Evolutionary conservation across 2,329 filamentous ascomycete genomes (phyloP), one percentile per base, ranked within the genome.

Genomic region (Botrytis byssoidea): DNA sequence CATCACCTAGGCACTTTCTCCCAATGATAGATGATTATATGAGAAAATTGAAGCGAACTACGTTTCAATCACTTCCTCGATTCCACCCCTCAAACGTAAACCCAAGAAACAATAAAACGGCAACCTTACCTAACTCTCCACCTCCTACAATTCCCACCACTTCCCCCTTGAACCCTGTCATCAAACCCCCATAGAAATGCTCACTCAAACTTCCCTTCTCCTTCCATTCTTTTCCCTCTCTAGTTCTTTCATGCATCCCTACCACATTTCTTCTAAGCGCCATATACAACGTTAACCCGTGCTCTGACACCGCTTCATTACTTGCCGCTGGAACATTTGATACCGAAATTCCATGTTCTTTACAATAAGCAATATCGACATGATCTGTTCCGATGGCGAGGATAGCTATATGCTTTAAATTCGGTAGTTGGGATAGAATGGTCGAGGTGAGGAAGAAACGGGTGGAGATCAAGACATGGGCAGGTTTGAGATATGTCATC

Each of bases 271-370:
- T 81, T 59, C 83, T 81, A 35, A 79, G 73, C 6, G 81, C 80
- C 74, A 84, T 79, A 64, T 77, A 81, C 22, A 80, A 65, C 16
- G 76, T 75, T 60, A 81, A 72, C 0, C 77, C 78, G 75, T 80
- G 80, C 59, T 81, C 80, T 77, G 81, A 80, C 1, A 84, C 83
- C 16, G 80, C 74, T 37, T 79, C 80, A 44, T 79, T 78, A 71
- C 81, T 83, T 73, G 82, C 83, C 20, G 81, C 79, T 18, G 82
- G 83, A 4, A 82, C 80, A 76, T 84, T 84, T 42, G 79, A 79
- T 2, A 84, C 82, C 4, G 76, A 77, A 55, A 84, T 81, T 1
- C 81, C 81, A 3, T 79, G 75, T 32, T 76, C 75, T 25, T 74
- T 75, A 74, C 82, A 84, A 4, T 82, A 80, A 0, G 72, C 79